Base-by-base conservation (phyloP, 2,329 filamentous ascomycete species). In the Reticulascus tulasneorum region DNA sequence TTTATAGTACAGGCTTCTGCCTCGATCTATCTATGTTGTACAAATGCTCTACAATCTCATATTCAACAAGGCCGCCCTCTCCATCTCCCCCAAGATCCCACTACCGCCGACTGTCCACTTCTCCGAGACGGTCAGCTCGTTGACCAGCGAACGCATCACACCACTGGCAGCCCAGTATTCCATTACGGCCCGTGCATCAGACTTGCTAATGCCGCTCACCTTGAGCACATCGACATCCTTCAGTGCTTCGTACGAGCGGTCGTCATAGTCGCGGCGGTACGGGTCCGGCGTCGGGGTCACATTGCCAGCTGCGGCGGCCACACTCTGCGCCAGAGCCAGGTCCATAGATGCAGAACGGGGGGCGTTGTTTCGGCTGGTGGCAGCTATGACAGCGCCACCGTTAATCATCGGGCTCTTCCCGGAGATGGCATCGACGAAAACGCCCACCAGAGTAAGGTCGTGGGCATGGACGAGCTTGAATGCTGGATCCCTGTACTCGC, bases 131-230 rank as follows among this genome's bases (percentile, higher is more conserved):
- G 75, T 71, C 45, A 67, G 68, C 54, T 90, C 81, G 51, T 86
- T 82, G 32, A 96, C 72, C 29, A 68, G 71, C 43, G 76, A 69
- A 46, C 85, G 77, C 54, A 94, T 58, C 56, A 95, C 70, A 10
- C 91, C 93, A 59, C 87, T 94, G 23, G 78, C 79, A 6, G 87
- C 89, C 72, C 91, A 97, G 66, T 96, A 97, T 67, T 96, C 89
- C 79, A 97, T 83, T 49, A 94, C 69, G 1, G 79, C 74, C 41
- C 83, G 77, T 9, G 86, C 81, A 64, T 97, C 91, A 3, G 73
- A 64, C 62, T 82, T 86, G 50, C 69, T 82, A 47, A 96, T 53
- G 8, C 86, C 84, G 26, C 75, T 71, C 15, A 95, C 55, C 15
- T 75, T 71, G 35, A 81, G 46, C 3, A 79, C 64, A 40, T 64